Base-by-base conservation (phyloP, 164 flowering plant genomes). In the Vitis rupestris region DNA sequence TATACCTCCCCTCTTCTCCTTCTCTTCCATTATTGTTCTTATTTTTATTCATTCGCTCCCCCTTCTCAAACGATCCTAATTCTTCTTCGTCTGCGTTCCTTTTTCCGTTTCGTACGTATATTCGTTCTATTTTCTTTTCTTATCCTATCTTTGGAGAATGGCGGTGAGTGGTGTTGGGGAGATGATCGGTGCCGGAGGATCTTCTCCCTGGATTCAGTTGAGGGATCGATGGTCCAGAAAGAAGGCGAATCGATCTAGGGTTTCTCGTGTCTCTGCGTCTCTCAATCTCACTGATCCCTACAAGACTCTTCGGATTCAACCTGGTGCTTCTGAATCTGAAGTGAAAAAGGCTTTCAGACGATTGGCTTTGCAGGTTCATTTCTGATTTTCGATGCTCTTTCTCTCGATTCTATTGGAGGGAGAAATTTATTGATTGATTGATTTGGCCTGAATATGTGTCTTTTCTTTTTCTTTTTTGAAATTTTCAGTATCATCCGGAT, bases 401-500 rank as follows among this genome's bases (percentile, higher is more conserved):
- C 49, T 58, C 27, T 59, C 14, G 6, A 50, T 60, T 29, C 15
- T 56, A 16, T 29, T 5, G 9, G 8, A 52, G 60, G 23, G 12
- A 14, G 1, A 15, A 31, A 64, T 44, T 23, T 53, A 19, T 17
- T 17, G 17, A 1, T 27, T 13, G 14, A 27, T 9, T 30, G 59
- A 51, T 29, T 51, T 15, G 0, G 10, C 30, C 60, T 8, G 15
- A 12, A 51, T 14, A 16, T 55, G 9, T 51, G 13, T 64, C 23
- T 60, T 61, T 50, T 23, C 8, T 19, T 44, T 56, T 70, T 47
- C 12, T 68, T 63, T 37, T 31, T 16, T 7, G 15, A 55, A 73
- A 10, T 27, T 78, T 82, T 55, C 95, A 95, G 99, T 93, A 93
- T 86, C 99, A 96, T 80, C 99, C 98, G 0, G 99, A 96, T 73